These are phyloP conservation scores for Tagetes patula DNA, from an alignment of 129 eudicot species.

Conservation along the genomic window DNA sequence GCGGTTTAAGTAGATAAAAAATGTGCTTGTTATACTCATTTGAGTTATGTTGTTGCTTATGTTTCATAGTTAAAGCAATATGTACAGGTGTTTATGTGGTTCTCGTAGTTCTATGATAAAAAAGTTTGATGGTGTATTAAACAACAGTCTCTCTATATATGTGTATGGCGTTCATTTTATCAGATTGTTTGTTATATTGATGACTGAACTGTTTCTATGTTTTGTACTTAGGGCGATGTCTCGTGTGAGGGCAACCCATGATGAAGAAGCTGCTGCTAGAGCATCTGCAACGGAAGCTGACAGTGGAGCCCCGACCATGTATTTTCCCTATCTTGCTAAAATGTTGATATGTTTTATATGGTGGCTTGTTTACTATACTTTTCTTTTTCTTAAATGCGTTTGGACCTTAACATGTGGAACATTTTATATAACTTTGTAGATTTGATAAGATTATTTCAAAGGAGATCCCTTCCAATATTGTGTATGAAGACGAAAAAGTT, in stretches of 20 bases:
- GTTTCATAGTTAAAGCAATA: background rate
- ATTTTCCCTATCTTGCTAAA: constrained; percentile 18
- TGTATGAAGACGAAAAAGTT: constrained; percentile 86
- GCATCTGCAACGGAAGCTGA: constrained; percentile 67
- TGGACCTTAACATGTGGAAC: background rate
- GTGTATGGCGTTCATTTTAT: too few relatives aligned
- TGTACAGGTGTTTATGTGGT: background rate
- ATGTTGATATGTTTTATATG: background rate
- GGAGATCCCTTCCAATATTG: constrained; percentile 77
- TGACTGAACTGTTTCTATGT: background rate
- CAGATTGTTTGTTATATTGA: too few relatives aligned
- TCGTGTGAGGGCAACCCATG: constrained; percentile 50
- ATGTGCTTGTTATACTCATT: background rate
- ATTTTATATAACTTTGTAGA: constrained; percentile 8
- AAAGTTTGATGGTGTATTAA: background rate
- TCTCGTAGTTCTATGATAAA: background rate
- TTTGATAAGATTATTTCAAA: constrained; percentile 91
- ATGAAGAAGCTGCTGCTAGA: constrained; percentile 76
- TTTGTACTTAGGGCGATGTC: constrained; percentile 36
- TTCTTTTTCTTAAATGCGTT: background rate
- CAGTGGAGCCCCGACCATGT: constrained; percentile 84
- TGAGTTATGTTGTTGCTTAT: background rate
- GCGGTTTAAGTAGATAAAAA: background rate
- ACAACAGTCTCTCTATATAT: background rate
- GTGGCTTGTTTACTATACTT: background rate